These are phyloP conservation scores for Cadophora sp. DNA, from an alignment of 2,329 filamentous ascomycete genomes.

Conservation along the genomic window DNA sequence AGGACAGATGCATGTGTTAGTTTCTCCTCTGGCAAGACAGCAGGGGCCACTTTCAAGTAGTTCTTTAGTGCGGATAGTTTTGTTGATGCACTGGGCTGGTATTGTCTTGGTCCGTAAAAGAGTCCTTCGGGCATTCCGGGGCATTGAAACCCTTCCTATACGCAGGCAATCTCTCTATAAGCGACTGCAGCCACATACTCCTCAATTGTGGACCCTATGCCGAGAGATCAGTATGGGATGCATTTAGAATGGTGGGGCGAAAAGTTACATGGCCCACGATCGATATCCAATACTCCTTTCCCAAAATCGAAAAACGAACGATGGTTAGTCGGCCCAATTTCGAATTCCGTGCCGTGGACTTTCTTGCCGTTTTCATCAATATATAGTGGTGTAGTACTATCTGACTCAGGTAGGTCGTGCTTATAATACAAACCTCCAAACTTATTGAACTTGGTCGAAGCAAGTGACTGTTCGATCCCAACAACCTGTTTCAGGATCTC, in stretches of 20 bases:
- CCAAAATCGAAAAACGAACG: conserved; percentile 5
- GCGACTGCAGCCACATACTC: conserved; percentile 16
- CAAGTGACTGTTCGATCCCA: conserved; percentile 44
- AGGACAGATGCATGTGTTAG: conserved; percentile 4
- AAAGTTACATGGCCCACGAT: conserved; percentile 27
- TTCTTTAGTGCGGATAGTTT: conserved; percentile 18
- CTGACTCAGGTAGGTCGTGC: conserved; percentile 9
- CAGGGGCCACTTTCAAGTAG: conserved; percentile 15
- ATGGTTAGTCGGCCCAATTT: conserved; percentile 13
- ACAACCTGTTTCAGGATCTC: conserved; percentile 46
- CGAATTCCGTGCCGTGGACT: conserved; percentile 7
- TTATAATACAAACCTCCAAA: conserved; percentile 28
- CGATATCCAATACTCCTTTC: conserved; percentile 18
- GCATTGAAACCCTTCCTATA: conserved; percentile 7
- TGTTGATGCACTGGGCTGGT: conserved; percentile 8
- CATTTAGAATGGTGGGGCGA: not conserved
- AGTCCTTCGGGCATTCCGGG: conserved; percentile 4
- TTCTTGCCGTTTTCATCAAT: conserved; percentile 14
- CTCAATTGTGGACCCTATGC: conserved; percentile 22
- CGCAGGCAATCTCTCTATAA: conserved; percentile 23
- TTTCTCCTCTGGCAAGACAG: conserved; percentile 15
- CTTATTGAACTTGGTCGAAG: conserved; percentile 43
- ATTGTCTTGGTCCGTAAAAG: conserved; percentile 11
- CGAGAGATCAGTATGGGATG: not conserved
- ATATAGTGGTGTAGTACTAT: not conserved